Percentiles rank a stretch among this genome's conserved stretches.
These are phyloP conservation scores for Solanum bulbocastanum DNA, from an alignment of 257 asterid species.

Conservation along the genomic window DNA sequence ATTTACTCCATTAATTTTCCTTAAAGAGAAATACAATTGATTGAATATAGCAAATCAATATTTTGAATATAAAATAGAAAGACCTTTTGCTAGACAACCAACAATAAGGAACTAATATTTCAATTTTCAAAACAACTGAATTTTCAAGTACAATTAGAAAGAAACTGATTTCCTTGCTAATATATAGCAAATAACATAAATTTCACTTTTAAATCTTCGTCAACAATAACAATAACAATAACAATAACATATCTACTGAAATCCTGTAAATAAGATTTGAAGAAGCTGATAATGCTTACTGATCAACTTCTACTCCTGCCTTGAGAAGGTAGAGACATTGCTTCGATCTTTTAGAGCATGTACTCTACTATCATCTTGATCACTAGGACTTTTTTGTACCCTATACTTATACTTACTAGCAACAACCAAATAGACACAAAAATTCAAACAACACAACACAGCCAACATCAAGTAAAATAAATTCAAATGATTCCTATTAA, in stretches of 20 bases:
- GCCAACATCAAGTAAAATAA: slow-evolving; percentile 60
- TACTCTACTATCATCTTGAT: not conserved
- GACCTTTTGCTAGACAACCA: not conserved
- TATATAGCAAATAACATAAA: not conserved
- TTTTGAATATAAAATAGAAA: not conserved
- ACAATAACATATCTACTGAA: not conserved
- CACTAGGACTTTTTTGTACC: slow-evolving; percentile 11
- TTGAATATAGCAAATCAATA: not conserved
- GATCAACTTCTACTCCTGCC: fast-evolving
- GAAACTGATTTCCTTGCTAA: not conserved
- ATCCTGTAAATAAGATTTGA: fast-evolving
- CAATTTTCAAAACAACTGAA: not conserved
- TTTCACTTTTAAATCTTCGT: not conserved
- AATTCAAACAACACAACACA: slow-evolving; percentile 31
- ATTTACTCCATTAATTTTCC: not conserved
- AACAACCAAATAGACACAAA: slow-evolving; percentile 41
- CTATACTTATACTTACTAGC: slow-evolving; percentile 59
- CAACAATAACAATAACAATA: not conserved
- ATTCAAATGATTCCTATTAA: slow-evolving; percentile 53
- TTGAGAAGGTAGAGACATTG: not conserved
- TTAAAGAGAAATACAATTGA: not conserved
- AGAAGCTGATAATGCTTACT: fast-evolving
- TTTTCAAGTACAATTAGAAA: not conserved
- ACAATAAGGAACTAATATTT: not conserved
- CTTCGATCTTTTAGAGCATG: not conserved